Percentiles rank a stretch among this genome's conserved stretches.
Evolutionary conservation across 805 yeast species (phyloP).

Genomic region (Metschnikowia aberdeeniae): DNA sequence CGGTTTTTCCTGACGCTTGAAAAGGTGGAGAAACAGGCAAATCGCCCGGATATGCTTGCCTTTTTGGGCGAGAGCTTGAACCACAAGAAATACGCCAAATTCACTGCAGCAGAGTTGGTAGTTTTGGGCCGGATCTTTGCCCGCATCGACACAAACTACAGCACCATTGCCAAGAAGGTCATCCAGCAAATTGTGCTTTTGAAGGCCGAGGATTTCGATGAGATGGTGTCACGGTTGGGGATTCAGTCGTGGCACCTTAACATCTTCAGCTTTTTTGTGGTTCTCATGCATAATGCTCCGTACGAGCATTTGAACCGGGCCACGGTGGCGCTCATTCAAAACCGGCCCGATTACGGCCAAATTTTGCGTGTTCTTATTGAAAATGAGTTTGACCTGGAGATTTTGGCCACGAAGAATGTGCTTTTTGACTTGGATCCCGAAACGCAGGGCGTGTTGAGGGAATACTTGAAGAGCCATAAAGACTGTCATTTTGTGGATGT

Average conservation of each 20-base stretch:
- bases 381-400: slow-evolving; percentile 23
- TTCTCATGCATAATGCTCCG: slow-evolving; percentile 35
- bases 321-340: slow-evolving; percentile 20
- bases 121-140: slow-evolving; percentile 21
- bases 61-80: slow-evolving; percentile 19
- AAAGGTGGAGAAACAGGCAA: slow-evolving; percentile 7
- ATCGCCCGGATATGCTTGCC: slow-evolving; percentile 11
- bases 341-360: slow-evolving; percentile 16
- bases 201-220: slow-evolving; percentile 25
- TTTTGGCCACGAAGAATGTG: slow-evolving; percentile 18
- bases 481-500: slow-evolving; percentile 19
- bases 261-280: slow-evolving; percentile 29
- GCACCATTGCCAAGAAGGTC: slow-evolving; percentile 28
- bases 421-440: slow-evolving; percentile 11
- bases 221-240: slow-evolving; percentile 18
- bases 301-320: slow-evolving; percentile 24
- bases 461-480: slow-evolving; percentile 14
- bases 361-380: slow-evolving; percentile 24
- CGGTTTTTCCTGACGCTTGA: slow-evolving; percentile 18
- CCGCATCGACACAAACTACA: slow-evolving; percentile 19
- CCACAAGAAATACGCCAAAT: slow-evolving; percentile 17
- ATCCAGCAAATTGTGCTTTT: slow-evolving; percentile 32
- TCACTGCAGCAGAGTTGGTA: slow-evolving; percentile 17
- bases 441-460: slow-evolving; percentile 20
- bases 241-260: slow-evolving; percentile 29